These are phyloP conservation scores for Asterophora parasitica DNA, from an alignment of 768 basidiomycete species.

Conservation along the genomic window DNA sequence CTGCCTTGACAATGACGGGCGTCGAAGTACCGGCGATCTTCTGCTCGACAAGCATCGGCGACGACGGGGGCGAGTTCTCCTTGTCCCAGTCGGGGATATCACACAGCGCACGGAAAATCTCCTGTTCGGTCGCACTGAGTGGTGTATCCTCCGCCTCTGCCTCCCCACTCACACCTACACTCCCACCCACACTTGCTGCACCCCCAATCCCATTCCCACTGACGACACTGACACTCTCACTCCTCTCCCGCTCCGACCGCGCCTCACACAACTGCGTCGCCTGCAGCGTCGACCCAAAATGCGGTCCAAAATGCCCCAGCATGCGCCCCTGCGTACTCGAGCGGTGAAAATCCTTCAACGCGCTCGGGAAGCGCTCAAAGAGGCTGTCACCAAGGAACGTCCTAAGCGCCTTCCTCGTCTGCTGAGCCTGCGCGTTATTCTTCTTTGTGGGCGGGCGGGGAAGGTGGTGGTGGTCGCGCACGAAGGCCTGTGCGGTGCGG, in stretches of 20 bases:
- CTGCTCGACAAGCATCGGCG: slow-evolving; percentile 12
- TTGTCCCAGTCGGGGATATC: slow-evolving; percentile 53
- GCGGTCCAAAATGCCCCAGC: slow-evolving; percentile 60
- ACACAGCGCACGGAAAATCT: slow-evolving; percentile 65
- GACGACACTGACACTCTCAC: background rate
- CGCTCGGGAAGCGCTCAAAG: slow-evolving; percentile 57
- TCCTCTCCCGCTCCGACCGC: slow-evolving; percentile 15
- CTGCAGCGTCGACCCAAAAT: slow-evolving; percentile 50
- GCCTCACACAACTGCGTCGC: slow-evolving; percentile 27
- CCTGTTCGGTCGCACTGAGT: slow-evolving; percentile 64
- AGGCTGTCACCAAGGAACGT: slow-evolving; percentile 61
- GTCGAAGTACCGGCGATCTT: background rate
- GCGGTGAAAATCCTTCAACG: slow-evolving; percentile 54
- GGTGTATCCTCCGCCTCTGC: slow-evolving; percentile 38
- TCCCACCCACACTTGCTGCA: too few relatives aligned
- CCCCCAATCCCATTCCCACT: too few relatives aligned
- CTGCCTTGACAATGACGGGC: too few relatives aligned
- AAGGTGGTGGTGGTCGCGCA: slow-evolving; percentile 47
- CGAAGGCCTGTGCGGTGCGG: slow-evolving; percentile 45
- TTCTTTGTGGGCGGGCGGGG: too few relatives aligned
- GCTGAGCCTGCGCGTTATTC: too few relatives aligned
- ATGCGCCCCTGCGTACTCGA: slow-evolving; percentile 41
- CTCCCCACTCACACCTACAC: too few relatives aligned
- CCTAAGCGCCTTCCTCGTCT: slow-evolving; percentile 27
- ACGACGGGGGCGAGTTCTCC: slow-evolving; percentile 21